These are phyloP conservation scores for Suillus brevipes DNA, from an alignment of 768 basidiomycete species.

Conservation along the genomic window DNA sequence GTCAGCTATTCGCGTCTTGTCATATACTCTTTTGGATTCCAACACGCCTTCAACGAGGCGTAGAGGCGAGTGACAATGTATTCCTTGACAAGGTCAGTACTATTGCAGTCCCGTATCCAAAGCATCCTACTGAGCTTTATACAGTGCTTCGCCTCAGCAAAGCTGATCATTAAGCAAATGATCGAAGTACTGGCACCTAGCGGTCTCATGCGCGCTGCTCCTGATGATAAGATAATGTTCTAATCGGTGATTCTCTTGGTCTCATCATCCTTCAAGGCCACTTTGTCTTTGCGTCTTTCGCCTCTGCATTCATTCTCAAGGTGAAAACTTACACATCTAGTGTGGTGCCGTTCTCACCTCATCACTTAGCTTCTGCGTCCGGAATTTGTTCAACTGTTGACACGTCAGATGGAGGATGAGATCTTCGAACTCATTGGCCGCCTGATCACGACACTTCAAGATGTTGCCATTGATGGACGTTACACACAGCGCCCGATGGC, in stretches of 20 bases:
- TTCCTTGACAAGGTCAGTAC: slow-evolving; percentile 64
- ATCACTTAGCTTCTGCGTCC: slow-evolving; percentile 62
- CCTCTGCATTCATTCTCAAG: slow-evolving; percentile 82
- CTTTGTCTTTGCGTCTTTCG: slow-evolving; percentile 79
- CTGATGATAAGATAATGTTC: slow-evolving; percentile 55
- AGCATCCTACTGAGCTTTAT: slow-evolving; percentile 1
- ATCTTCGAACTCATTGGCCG: slow-evolving; percentile 72
- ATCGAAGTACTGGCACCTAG: slow-evolving; percentile 64
- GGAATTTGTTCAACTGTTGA: slow-evolving; percentile 64
- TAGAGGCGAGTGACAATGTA: slow-evolving; percentile 58
- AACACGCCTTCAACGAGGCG: slow-evolving; percentile 75
- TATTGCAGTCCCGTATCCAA: background rate
- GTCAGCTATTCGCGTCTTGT: too few species aligned
- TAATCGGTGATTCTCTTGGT: background rate
- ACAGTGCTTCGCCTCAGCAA: slow-evolving; percentile 73
- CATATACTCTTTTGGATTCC: slow-evolving; percentile 82
- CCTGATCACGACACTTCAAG: slow-evolving; percentile 70
- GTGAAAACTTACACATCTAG: slow-evolving; percentile 33
- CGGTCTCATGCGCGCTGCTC: slow-evolving; percentile 76
- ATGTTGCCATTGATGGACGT: slow-evolving; percentile 77
- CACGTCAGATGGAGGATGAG: slow-evolving; percentile 59
- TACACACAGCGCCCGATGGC: slow-evolving; percentile 60
- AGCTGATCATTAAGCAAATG: slow-evolving; percentile 63
- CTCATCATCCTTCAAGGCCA: slow-evolving; percentile 45
- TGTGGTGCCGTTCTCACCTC: background rate